Base-by-base conservation (phyloP, 306 rosid genomes). In the Quercus ilex region DNA sequence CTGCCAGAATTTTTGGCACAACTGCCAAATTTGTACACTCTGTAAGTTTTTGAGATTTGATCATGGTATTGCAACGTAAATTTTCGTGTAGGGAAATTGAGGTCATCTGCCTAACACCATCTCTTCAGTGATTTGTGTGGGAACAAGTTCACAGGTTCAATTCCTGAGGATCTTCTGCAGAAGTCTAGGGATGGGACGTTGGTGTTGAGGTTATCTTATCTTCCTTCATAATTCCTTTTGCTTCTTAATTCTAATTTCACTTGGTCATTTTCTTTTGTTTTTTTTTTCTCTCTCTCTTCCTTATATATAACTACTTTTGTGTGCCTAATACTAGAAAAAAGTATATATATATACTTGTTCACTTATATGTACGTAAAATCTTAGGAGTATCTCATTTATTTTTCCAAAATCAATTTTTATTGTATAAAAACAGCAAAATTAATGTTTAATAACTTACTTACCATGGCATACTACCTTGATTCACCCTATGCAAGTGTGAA, bases 41-140 rank as follows among this genome's bases (percentile, higher is more conserved):
- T 28, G 89, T 89, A 82, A 82, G 89, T 52, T 51, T n/a, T 2
- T 7, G 57, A 15, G 57, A 13, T 53, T 53, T 53, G 57, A 53
- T 28, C 3, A 28, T 28, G n/a, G 18, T 53, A 53, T 53, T 53
- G n/a, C 18, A 53, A 53, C n/a, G 1, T 53, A n/a, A 13, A 17
- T 2, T 17, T 11, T 2, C n/a, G 2, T 28, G 1, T 6, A 53
- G 4, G 30, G 57, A 9, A 2, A n/a, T 31, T 31, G 19, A 9
- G 52, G 11, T 13, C 6, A 20, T 35, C 12, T 26, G 17, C 43
- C 21, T 74, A n/a, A 74, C 26, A 33, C 9, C 33, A 25, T 55
- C 11, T 28, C 33, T 67, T 31, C 57, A 78, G 78, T 65, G 71
- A 78, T 67, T 31, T 82, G 63, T 3, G 76, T 7, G 74, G 76